These are phyloP conservation scores for Exophiala dermatitidis DNA, from an alignment of 2,329 filamentous ascomycete species.

Conservation along the genomic window DNA sequence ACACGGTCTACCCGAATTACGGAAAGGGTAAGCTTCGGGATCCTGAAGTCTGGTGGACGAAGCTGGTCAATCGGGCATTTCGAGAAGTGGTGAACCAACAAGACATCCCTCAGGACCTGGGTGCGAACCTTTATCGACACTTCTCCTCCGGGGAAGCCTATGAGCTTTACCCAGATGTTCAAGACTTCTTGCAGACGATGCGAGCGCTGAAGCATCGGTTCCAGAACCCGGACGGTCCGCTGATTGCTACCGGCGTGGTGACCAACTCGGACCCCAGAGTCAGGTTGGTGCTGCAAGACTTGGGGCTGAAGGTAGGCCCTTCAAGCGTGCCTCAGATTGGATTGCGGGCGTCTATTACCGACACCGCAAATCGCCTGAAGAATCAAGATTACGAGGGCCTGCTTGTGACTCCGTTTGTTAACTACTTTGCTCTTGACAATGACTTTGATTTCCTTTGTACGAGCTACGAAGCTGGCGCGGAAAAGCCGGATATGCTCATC, in stretches of 20 bases:
- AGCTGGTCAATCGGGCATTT: constrained; percentile 37
- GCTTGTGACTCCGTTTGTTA: constrained; percentile 2
- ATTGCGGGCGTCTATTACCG: not conserved
- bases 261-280: constrained; percentile 44
- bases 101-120: constrained; percentile 32
- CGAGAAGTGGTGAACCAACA: constrained; percentile 21
- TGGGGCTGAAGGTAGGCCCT: constrained; percentile 36
- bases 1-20: constrained; percentile 37
- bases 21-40: constrained; percentile 35
- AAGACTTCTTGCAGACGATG: constrained; percentile 33
- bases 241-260: constrained; percentile 37
- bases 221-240: constrained; percentile 25
- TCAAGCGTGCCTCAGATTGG: constrained; percentile 27
- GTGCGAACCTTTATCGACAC: constrained; percentile 32
- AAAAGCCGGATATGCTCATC: constrained; percentile 38
- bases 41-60: constrained; percentile 41
- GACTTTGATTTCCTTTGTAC: constrained; percentile 42
- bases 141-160: constrained; percentile 39
- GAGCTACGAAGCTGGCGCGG: constrained; percentile 41
- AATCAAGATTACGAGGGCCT: not conserved
- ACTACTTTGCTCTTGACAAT: constrained; percentile 16
- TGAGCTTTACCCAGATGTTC: constrained; percentile 36
- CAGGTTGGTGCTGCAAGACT: constrained; percentile 33
- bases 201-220: constrained; percentile 22
- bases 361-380: not conserved